Conservation (phyloP, 2,329 filamentous ascomycete species). For the Colletotrichum zoysiae region DNA sequence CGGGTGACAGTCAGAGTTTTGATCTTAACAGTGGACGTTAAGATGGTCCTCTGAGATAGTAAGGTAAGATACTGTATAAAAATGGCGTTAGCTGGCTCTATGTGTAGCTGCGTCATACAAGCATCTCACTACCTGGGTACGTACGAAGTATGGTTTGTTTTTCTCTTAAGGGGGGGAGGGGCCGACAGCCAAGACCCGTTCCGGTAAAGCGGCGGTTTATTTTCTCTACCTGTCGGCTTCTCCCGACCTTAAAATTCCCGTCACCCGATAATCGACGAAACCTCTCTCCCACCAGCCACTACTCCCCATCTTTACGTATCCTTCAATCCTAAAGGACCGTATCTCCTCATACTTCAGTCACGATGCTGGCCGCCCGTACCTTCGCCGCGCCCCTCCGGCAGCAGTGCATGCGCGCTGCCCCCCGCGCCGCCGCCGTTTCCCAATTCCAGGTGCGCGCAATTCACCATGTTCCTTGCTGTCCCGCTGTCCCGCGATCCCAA, state of each 20-base stretch:
- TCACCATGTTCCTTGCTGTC: slow-evolving; percentile 32
- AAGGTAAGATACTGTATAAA: no score
- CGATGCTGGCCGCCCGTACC: slow-evolving; percentile 86
- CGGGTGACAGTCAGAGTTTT: no score
- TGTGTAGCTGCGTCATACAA: no score
- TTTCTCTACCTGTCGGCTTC: slow-evolving; percentile 12
- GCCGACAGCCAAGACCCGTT: slow-evolving; percentile 19
- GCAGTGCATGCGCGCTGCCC: slow-evolving; percentile 81
- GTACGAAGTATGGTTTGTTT: no score
- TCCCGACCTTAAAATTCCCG: slow-evolving; percentile 35
- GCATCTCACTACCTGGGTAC: no score
- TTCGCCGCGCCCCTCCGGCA: slow-evolving; percentile 80
- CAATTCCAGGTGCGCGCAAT: slow-evolving; percentile 68
- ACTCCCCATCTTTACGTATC: slow-evolving; percentile 43
- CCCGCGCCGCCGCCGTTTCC: slow-evolving; percentile 64
- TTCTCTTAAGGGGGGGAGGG: no score
- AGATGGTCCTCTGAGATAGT: no score
- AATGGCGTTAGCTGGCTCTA: no score
- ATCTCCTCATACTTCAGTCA: slow-evolving; percentile 54
- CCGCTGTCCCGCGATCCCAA: slow-evolving; percentile 23
- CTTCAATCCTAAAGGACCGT: slow-evolving; percentile 44
- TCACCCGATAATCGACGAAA: slow-evolving; percentile 31
- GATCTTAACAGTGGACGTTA: no score
- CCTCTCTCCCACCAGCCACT: slow-evolving; percentile 20
- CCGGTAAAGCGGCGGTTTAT: slow-evolving; percentile 31